phyloP scores from a whole-genome alignment of 768 basidiomycete species.

The Rubroboletus satanas region DNA sequence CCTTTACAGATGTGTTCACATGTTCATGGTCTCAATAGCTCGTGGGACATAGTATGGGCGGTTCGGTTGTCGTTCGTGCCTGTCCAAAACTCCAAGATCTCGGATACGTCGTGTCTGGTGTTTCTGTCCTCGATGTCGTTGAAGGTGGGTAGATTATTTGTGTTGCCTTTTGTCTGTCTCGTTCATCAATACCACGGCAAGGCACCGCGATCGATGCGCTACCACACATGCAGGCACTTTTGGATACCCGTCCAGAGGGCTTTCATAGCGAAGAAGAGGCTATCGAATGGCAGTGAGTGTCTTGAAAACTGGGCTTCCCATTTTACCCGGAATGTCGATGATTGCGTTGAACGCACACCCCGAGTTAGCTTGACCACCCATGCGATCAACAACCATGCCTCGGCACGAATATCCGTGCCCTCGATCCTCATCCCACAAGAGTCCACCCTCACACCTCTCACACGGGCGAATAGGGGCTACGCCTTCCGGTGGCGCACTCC shows the following conservation, averaged over 20 bases:
- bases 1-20: not conserved
- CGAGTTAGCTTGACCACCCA: constrained; percentile 64
- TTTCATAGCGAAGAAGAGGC: constrained; percentile 83
- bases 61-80: constrained; percentile 76
- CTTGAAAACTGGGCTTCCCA: not conserved
- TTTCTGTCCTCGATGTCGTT: constrained; percentile 83
- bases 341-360: not conserved
- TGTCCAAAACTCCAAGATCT: constrained; percentile 62
- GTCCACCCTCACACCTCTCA: constrained; percentile 31
- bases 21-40: constrained; percentile 43
- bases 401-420: constrained; percentile 89
- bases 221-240: constrained; percentile 85
- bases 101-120: constrained; percentile 71
- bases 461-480: constrained; percentile 21
- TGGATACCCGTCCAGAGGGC: constrained; percentile 80
- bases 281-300: constrained; percentile 91
- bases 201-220: constrained; percentile 92
- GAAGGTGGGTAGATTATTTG: constrained; percentile 54
- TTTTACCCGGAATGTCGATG: not conserved
- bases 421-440: constrained; percentile 57
- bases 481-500: constrained; percentile 79
- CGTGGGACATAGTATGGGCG: constrained; percentile 96
- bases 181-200: constrained; percentile 24
- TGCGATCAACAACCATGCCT: constrained; percentile 74
- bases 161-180: not conserved